Conservation (phyloP, 2,329 filamentous ascomycete species). For the Aspergillus vadensis region DNA sequence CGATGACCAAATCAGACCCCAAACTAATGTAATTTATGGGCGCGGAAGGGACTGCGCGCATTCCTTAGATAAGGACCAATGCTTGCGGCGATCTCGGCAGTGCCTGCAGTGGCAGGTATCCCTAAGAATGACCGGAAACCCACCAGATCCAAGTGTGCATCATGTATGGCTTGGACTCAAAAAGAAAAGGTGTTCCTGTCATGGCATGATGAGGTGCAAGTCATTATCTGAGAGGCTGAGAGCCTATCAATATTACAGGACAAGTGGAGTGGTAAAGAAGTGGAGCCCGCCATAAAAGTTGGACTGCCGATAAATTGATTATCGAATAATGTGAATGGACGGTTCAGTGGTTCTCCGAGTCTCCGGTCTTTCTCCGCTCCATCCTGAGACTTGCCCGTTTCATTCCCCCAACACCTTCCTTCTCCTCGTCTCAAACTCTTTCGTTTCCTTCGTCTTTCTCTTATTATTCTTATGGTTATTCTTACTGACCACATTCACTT, state of each 20-base stretch:
- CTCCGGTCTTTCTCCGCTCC: neutral
- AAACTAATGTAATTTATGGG: neutral
- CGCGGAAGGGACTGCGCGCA: neutral
- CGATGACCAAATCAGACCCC: too few relatives aligned
- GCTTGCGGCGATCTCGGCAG: neutral
- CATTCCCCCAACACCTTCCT: neutral
- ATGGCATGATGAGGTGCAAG: neutral
- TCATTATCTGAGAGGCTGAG: too few relatives aligned
- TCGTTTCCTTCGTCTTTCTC: slow-evolving; percentile 15
- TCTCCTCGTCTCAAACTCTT: slow-evolving; percentile 17
- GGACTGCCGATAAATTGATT: neutral
- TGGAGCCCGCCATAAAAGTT: slow-evolving; percentile 1
- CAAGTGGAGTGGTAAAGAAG: neutral
- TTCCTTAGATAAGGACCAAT: neutral
- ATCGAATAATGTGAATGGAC: too few relatives aligned
- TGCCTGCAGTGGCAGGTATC: neutral
- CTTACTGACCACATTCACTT: slow-evolving; percentile 1
- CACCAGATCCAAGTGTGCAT: neutral
- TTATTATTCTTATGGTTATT: slow-evolving; percentile 6
- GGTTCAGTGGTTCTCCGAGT: neutral
- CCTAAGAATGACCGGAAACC: neutral
- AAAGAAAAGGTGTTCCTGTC: neutral
- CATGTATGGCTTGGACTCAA: too few relatives aligned
- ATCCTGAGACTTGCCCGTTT: neutral
- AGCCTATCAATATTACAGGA: neutral